phyloP scores from a whole-genome alignment of 1,139 yeast genomes.

The Tardiomyces digboiensis region DNA sequence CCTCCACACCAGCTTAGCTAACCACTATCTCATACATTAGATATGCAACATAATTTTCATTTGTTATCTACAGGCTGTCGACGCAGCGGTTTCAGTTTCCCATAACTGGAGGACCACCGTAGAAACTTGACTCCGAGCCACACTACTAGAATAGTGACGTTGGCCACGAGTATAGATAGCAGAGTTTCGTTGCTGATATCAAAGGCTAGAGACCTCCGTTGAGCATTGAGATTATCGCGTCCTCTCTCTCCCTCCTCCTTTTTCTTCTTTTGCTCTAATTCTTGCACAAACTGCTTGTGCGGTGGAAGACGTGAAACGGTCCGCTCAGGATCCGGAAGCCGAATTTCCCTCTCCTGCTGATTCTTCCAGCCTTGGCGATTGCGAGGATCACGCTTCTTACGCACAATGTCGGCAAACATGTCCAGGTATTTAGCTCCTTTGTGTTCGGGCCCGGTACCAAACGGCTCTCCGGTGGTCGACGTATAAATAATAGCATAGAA shows the following conservation, averaged over 20 bases:
- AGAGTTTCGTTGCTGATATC: neutral
- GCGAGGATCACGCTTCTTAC: constrained; percentile 16
- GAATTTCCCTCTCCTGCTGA: constrained; percentile 9
- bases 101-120: neutral
- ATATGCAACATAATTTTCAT: too few species aligned
- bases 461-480: constrained; percentile 15
- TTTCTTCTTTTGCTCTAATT: neutral
- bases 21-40: too few species aligned
- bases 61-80: too few species aligned
- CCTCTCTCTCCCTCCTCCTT: neutral
- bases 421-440: constrained; percentile 10
- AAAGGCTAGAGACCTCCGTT: neutral
- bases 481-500: constrained; percentile 20
- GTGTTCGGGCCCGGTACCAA: constrained; percentile 7
- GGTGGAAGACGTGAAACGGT: neutral
- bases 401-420: constrained; percentile 20
- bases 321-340: neutral
- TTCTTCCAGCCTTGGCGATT: constrained; percentile 16
- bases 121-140: neutral
- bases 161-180: neutral
- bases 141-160: neutral
- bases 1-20: too few species aligned
- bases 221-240: neutral
- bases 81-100: too few species aligned
- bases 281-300: neutral